A percentile compares a stretch with the other conserved stretches of the same genome.
phyloP scores from a whole-genome alignment of 768 basidiomycete genomes.

The Mycena maculata region DNA sequence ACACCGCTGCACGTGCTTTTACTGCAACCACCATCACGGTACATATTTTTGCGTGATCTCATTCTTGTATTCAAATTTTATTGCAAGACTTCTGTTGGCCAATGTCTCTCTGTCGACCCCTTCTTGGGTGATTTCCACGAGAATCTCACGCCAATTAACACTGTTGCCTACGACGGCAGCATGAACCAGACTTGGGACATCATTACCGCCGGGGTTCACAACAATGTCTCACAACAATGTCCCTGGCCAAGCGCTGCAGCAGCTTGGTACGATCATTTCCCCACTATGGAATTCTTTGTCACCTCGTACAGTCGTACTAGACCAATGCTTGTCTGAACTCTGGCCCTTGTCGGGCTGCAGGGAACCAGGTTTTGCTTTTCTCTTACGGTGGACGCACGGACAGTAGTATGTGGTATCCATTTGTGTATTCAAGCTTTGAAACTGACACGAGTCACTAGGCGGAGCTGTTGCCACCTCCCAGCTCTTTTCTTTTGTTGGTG shows the following conservation, averaged over 20 bases:
- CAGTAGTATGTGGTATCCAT: slow-evolving; percentile 31
- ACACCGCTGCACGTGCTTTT: slow-evolving; percentile 38
- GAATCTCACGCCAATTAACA: slow-evolving; percentile 37
- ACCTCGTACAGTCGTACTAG: slow-evolving; percentile 18
- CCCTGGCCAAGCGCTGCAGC: slow-evolving; percentile 37
- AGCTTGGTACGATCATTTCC: slow-evolving; percentile 30
- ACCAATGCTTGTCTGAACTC: slow-evolving; percentile 42
- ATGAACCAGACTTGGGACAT: slow-evolving; percentile 39
- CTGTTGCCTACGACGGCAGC: slow-evolving; percentile 34
- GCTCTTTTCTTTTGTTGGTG: slow-evolving; percentile 37
- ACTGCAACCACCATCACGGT: slow-evolving; percentile 38
- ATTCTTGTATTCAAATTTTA: not conserved
- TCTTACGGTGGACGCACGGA: slow-evolving; percentile 42
- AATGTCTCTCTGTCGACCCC: slow-evolving; percentile 39
- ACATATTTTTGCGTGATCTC: not conserved
- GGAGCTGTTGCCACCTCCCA: slow-evolving; percentile 37
- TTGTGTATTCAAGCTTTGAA: not conserved
- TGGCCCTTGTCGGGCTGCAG: slow-evolving; percentile 29
- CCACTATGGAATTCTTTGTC: not conserved
- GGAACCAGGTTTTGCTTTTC: slow-evolving; percentile 40
- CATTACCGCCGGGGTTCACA: slow-evolving; percentile 37
- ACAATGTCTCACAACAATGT: slow-evolving; percentile 37
- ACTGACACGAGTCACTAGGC: slow-evolving; percentile 1
- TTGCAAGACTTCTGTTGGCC: slow-evolving; percentile 36
- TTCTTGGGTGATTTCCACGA: slow-evolving; percentile 39